Evolutionary conservation across 2,329 filamentous ascomycete genomes (phyloP), one percentile per base, ranked within the genome.

Genomic region (Ramularia endophylla): DNA sequence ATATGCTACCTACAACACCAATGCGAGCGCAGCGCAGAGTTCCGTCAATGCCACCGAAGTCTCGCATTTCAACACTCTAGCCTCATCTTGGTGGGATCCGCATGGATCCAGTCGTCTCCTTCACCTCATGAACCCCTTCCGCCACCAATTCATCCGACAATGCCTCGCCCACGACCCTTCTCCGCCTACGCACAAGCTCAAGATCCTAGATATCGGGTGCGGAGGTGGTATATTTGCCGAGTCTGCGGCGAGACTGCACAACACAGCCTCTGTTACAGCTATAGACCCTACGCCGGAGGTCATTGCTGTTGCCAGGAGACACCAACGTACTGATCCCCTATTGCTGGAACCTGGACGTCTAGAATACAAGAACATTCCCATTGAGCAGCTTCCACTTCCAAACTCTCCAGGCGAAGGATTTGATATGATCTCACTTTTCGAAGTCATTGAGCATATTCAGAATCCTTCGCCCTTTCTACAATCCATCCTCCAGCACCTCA

Each of bases 191-290:
- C 41, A 58, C 7, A 72, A 71, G 13, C 70, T 87, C 3, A 74
- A 74, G 25, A 94, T 87, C 64, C 82, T 98, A 39, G 92, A 98
- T 64, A 78, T 98, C 44, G 92, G 92, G 52, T 97, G 92, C 65
- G 92, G 92, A 47, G 92, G 90, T 16, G 92, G 92, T 47, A 97
- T 97, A 63, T 95, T 97, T 62, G 88, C 90, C 43, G 92, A 97
- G 65, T 85, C 79, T 13, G 85, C 86, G 1, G 86, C 87, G 1
- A 75, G 87, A 5, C 66, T 89, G 25, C 66, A 75, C 0, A 71
- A 68, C 30, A 85, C 83, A 0, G 59, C 61, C 2, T 74, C 69
- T 37, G 85, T 92, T 2, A 82, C 80, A 0, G 87, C 81, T 34
- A 83, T 94, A 52, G 87, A 94, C 64, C 85, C 87, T 0, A 85